Conservation (phyloP, 225 moss, liverwort and hornwort species). For the Neckera pumila region DNA sequence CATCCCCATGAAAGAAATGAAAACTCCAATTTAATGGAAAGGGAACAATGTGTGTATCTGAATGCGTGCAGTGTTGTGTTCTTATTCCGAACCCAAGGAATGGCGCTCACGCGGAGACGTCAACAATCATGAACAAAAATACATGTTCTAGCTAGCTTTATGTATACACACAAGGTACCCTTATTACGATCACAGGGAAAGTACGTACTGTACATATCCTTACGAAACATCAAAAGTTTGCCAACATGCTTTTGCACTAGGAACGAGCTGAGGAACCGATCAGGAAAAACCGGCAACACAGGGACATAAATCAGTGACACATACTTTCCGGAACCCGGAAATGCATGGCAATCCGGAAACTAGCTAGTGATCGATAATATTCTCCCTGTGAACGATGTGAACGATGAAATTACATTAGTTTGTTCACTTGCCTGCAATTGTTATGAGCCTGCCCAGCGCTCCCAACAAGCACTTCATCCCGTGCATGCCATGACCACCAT, state of each 20-base stretch:
- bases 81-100: neutral
- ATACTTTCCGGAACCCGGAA: neutral
- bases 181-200: neutral
- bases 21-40: neutral
- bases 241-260: neutral
- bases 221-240: neutral
- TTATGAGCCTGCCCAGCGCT: slow-evolving; percentile 2
- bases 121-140: neutral
- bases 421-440: neutral
- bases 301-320: neutral
- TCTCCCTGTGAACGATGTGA: neutral
- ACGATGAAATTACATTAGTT: neutral
- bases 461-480: neutral
- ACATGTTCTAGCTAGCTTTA: neutral
- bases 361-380: neutral
- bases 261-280: neutral
- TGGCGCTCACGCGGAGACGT: neutral
- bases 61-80: neutral
- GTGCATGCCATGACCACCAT: slow-evolving; percentile 15
- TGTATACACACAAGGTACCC: neutral
- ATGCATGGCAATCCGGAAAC: neutral
- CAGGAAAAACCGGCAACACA: neutral
- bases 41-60: neutral
- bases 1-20: neutral
- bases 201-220: neutral